A percentile compares a stretch with the other conserved stretches of the same genome.
Conservation (phyloP, 2,329 filamentous ascomycete genomes). For the Diaporthe sp. region DNA sequence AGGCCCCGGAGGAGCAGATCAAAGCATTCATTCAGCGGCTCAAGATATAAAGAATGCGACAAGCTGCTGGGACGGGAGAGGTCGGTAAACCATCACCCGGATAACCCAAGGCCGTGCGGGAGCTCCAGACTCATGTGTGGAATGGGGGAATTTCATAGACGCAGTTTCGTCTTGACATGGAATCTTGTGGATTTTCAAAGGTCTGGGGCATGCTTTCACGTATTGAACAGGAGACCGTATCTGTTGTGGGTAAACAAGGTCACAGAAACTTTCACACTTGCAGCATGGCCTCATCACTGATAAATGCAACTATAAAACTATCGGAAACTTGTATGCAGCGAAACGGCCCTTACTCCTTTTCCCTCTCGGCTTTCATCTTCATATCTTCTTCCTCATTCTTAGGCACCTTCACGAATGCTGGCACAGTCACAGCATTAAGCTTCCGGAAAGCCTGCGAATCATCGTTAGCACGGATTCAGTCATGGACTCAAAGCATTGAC, state of each 20-base stretch:
- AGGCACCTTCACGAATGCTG: slow-evolving; percentile 50
- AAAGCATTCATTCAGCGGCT: slow-evolving; percentile 39
- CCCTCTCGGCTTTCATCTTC: slow-evolving; percentile 48
- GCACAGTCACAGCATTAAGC: slow-evolving; percentile 52
- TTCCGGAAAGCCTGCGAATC: slow-evolving; percentile 49
- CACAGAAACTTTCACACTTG: no score
- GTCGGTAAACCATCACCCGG: slow-evolving; percentile 17
- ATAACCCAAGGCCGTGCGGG: no score
- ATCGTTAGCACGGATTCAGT: slow-evolving; percentile 31
- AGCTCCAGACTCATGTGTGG: no score
- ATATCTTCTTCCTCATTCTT: slow-evolving; percentile 51
- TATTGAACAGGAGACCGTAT: no score
- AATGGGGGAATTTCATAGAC: no score
- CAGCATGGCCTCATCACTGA: no score
- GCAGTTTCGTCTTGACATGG: no score
- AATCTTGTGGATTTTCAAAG: no score
- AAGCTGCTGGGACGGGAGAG: slow-evolving; percentile 26
- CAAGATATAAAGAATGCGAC: slow-evolving; percentile 39
- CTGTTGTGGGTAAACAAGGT: no score
- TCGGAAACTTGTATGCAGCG: not conserved
- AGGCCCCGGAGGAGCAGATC: slow-evolving; percentile 43
- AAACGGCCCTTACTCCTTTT: slow-evolving; percentile 38
- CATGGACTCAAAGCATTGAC: not conserved
- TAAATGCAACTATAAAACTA: not conserved
- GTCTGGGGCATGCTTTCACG: no score